Conservation (phyloP, 495 filamentous ascomycete species). For the Xylaria nigripes region DNA sequence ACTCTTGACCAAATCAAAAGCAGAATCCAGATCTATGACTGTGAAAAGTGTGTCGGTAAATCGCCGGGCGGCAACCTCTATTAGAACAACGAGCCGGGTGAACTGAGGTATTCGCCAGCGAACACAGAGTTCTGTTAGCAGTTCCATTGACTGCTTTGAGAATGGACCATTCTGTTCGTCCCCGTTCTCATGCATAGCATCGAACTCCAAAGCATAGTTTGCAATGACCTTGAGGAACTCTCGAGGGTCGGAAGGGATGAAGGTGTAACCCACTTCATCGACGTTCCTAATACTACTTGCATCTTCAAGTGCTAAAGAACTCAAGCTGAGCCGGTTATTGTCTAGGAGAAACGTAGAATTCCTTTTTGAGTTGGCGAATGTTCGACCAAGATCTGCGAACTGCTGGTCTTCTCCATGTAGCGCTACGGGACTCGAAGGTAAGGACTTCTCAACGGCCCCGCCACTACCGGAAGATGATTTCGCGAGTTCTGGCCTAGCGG, state of each 20-base stretch:
- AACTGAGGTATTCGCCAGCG: conserved; percentile 88
- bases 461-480: conserved; percentile 39
- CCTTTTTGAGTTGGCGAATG: conserved; percentile 30
- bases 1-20: conserved; percentile 74
- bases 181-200: conserved; percentile 43
- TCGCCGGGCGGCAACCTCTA: conserved; percentile 78
- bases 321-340: conserved; percentile 69
- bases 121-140: conserved; percentile 75
- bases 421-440: conserved; percentile 35
- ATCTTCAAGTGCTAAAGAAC: conserved; percentile 57
- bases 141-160: conserved; percentile 71
- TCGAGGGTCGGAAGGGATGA: conserved; percentile 80
- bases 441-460: conserved; percentile 34
- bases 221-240: conserved; percentile 71
- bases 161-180: conserved; percentile 53
- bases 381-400: conserved; percentile 54
- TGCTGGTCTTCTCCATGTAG: conserved; percentile 38
- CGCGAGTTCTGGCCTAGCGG: conserved; percentile 77
- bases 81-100: conserved; percentile 68
- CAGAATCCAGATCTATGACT: conserved; percentile 70
- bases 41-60: conserved; percentile 80
- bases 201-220: conserved; percentile 59
- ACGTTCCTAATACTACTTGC: conserved; percentile 40
- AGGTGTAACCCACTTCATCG: conserved; percentile 62
- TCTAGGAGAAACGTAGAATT: conserved; percentile 49